These are phyloP conservation scores for Davidsoniella australis DNA, from an alignment of 2,329 filamentous ascomycete species.

Conservation along the genomic window DNA sequence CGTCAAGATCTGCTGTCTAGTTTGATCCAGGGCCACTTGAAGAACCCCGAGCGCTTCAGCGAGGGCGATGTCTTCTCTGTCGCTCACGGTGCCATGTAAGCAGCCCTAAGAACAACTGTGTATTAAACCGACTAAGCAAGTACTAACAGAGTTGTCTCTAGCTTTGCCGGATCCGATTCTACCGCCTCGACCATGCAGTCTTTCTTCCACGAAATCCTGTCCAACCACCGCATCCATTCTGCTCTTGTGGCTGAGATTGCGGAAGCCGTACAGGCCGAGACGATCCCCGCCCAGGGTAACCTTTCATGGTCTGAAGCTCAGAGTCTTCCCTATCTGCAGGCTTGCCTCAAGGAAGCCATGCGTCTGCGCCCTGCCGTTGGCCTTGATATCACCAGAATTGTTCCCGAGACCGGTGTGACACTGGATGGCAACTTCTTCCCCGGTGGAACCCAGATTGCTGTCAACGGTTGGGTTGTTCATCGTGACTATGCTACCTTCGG, in stretches of 20 bases:
- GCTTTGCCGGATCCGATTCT: conserved; percentile 43
- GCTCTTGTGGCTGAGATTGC: conserved; percentile 27
- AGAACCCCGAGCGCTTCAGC: conserved; percentile 28
- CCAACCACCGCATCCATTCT: conserved; percentile 25
- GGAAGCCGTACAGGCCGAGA: conserved; percentile 21
- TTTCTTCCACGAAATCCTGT: conserved; percentile 34
- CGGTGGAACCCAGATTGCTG: conserved; percentile 33
- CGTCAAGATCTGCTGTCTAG: conserved; percentile 33
- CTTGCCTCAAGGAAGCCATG: conserved; percentile 38
- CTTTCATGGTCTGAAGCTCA: conserved; percentile 32
- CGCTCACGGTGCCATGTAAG: conserved; percentile 38
- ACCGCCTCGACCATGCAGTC: conserved; percentile 42
- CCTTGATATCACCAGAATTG: conserved; percentile 33
- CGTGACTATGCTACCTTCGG: conserved; percentile 32
- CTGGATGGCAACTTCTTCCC: conserved; percentile 34
- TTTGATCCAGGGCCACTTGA: conserved; percentile 34
- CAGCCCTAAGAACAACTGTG: conserved; percentile 4
- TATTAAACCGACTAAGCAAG: too few species aligned
- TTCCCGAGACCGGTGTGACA: conserved; percentile 33
- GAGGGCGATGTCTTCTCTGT: conserved; percentile 40
- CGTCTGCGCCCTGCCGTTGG: conserved; percentile 37
- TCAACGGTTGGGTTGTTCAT: conserved; percentile 37
- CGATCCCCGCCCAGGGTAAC: conserved; percentile 24
- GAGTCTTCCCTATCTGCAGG: conserved; percentile 35
- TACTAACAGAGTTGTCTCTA: conserved; percentile 15